Base-by-base conservation (phyloP, 768 basidiomycete species). In the Crassisporium funariophilum region DNA sequence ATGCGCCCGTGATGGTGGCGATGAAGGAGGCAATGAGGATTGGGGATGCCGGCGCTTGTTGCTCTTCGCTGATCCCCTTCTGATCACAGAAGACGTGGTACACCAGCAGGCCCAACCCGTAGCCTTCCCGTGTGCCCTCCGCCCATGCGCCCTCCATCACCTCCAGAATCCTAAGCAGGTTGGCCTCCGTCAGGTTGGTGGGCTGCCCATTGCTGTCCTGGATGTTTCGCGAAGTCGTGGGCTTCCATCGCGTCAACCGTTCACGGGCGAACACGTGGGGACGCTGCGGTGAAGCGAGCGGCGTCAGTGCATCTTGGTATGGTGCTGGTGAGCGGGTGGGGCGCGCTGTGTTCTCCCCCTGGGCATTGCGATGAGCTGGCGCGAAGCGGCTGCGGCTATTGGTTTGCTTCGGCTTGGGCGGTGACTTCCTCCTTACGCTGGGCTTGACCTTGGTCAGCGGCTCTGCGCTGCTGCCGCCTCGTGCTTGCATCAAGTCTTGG, bases 21-120 rank as follows among this genome's bases (percentile, higher is more conserved):
- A 64, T 17, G 20, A 63, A 67, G 0, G 51, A 6, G 1, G 47
- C 16, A 2, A 74, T 43, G 0, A 72, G 53, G 1, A 16, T 34
- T 3, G 25, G 35, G 12, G 16, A 40, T 1, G 56, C 54, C 0
- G 68, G 71, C 0, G 53, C 54, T 1, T 62, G 52, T 13, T 57
- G 46, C 0, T 20, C 16, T 27, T 75, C 69, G 1, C 65, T 50
- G 13, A 71, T 38, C 1, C 11, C 22, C 15, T 35, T 39, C 7
- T 19, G 5, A 23, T 53, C 42, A 33, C 52, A 48, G 22, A 9
- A 49, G 12, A 53, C 41, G 16, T 53, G 52, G 15, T 12, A 53
- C 0, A 33, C 31, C 1, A 48, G 36, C 9, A 48, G 37, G 1
- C 47, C 47, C 0, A 42, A 12, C 1, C 47, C 47, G 22, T 53